phyloP scores from a whole-genome alignment of 768 basidiomycete genomes.

The Kwoniella mangroviensis region DNA sequence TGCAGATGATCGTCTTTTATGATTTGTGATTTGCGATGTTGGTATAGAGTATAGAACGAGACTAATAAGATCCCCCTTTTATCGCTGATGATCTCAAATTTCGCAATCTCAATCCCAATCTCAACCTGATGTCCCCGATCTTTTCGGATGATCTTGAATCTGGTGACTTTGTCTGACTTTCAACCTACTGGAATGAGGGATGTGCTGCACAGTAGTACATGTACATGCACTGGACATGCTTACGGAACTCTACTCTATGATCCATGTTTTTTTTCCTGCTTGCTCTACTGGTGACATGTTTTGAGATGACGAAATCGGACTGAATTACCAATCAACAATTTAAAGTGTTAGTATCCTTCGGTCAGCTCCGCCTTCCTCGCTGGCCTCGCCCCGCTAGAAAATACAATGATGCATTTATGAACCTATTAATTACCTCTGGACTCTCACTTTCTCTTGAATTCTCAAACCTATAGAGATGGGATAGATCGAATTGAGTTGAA shows the following conservation, averaged over 20 bases:
- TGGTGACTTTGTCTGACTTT: background rate
- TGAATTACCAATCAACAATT: slow-evolving; percentile 1
- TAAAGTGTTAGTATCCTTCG: too few relatives aligned
- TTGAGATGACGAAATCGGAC: slow-evolving; percentile 6
- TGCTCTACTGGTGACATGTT: background rate
- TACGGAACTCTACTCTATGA: background rate
- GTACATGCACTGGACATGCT: background rate
- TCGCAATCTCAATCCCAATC: background rate
- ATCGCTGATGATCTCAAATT: background rate
- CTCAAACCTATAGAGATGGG: background rate
- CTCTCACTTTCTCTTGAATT: background rate
- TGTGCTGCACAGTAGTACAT: too few relatives aligned
- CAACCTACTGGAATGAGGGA: background rate
- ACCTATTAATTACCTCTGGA: too few relatives aligned
- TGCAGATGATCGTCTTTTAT: too few relatives aligned
- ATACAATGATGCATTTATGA: too few relatives aligned
- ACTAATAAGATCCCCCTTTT: background rate
- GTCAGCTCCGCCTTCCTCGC: too few relatives aligned
- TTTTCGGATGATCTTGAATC: background rate
- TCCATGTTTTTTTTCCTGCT: background rate
- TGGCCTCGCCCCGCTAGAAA: too few relatives aligned
- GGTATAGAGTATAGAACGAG: background rate
- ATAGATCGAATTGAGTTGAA: background rate
- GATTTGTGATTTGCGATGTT: too few relatives aligned
- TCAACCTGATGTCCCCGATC: background rate